Conservation (phyloP, 176 grass and related monocot genomes). For the Oryza australiensis region DNA sequence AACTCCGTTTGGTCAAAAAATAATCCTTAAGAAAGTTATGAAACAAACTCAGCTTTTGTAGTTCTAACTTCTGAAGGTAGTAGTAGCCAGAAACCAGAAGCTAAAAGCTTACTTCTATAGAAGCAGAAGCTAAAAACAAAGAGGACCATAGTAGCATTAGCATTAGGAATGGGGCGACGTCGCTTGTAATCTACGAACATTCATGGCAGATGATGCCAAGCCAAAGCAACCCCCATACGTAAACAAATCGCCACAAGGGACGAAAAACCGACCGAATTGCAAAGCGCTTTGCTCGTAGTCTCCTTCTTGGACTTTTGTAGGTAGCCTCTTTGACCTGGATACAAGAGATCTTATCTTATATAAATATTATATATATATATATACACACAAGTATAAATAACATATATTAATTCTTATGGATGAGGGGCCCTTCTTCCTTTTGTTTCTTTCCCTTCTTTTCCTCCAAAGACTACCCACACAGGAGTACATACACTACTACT, state of each 20-base stretch:
- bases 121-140: too few species aligned
- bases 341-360: not conserved
- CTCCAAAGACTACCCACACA: conserved; percentile 44
- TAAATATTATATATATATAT: not conserved
- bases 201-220: conserved; percentile 32
- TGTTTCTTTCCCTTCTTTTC: conserved; percentile 19
- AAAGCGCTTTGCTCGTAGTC: conserved; percentile 35
- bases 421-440: not conserved
- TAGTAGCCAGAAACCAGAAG: too few species aligned
- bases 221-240: conserved; percentile 11
- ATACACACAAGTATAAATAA: not conserved
- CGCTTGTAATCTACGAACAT: conserved; percentile 40
- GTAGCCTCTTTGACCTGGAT: conserved; percentile 51
- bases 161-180: conserved; percentile 19
- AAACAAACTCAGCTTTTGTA: too few species aligned
- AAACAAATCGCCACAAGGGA: conserved; percentile 23
- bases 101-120: too few species aligned
- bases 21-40: too few species aligned
- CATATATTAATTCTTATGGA: not conserved
- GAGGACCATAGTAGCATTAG: not conserved
- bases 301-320: conserved; percentile 49
- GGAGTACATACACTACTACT: too few species aligned
- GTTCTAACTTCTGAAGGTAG: too few species aligned
- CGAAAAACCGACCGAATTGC: not conserved
- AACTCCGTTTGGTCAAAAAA: too few species aligned